A percentile compares a stretch with the other conserved stretches of the same genome.
phyloP scores from a whole-genome alignment of 2,329 filamentous ascomycete genomes.

The Cladosporium sp. region DNA sequence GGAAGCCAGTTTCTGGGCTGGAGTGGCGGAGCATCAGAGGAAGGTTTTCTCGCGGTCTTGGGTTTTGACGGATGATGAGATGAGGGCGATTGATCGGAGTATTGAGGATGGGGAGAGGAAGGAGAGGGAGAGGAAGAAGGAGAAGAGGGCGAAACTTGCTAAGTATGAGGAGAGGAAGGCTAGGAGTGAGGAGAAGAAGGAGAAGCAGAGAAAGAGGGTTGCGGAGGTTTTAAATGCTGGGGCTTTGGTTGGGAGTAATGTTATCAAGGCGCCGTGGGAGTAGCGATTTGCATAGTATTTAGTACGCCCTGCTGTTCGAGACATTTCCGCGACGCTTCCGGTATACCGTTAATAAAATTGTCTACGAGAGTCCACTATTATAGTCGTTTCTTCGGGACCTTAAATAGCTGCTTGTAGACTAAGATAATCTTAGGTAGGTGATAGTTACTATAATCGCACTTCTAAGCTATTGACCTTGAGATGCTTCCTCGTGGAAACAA shows the following conservation, averaged over 20 bases:
- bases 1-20: constrained; percentile 51
- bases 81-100: constrained; percentile 38
- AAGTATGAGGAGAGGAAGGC: constrained; percentile 33
- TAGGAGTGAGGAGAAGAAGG: constrained; percentile 35
- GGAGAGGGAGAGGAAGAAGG: constrained; percentile 30
- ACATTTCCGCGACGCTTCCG: too few relatives aligned
- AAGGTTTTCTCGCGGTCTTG: constrained; percentile 51
- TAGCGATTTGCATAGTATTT: too few relatives aligned
- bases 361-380: too few relatives aligned
- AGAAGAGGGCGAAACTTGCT: constrained; percentile 30
- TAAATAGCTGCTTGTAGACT: too few relatives aligned
- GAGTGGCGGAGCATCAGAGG: constrained; percentile 45
- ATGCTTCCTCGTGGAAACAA: too few relatives aligned
- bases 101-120: constrained; percentile 32
- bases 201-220: constrained; percentile 29
- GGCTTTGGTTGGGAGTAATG: constrained; percentile 30
- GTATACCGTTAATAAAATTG: too few relatives aligned
- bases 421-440: too few relatives aligned
- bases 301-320: too few relatives aligned
- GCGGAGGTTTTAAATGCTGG: constrained; percentile 41
- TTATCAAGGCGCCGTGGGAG: constrained; percentile 19
- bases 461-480: too few relatives aligned
- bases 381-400: too few relatives aligned
- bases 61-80: constrained; percentile 43
- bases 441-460: too few relatives aligned